These are phyloP conservation scores for rapeseed (Brassica napus) DNA, from an alignment of 345 rosid species.

Conservation along the genomic window Da-Ae NC_063443.1:18230501-18231000, in stretches of 20 bases:
- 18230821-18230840: constrained; percentile 77
- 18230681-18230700: constrained; percentile 54
- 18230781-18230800: constrained; percentile 89
- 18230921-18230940: neutral
- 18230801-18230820: constrained; percentile 86
- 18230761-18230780: constrained; percentile 51
- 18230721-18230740: constrained; percentile 42
- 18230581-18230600: constrained; percentile 78
- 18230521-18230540: constrained; percentile 62
- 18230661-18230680: constrained; percentile 79
- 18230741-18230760: constrained; percentile 48
- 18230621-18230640: constrained; percentile 75
- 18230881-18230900: neutral
- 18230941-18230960: neutral
- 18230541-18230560: constrained; percentile 80
- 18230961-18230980: too few species aligned
- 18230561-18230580: constrained; percentile 93
- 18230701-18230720: constrained; percentile 92
- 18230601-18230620: constrained; percentile 79
- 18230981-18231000: neutral
- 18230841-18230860: constrained; percentile 35
- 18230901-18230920: neutral
- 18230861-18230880: neutral
- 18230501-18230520: neutral
- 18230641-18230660: constrained; percentile 71